phyloP scores from a whole-genome alignment of 78 protist species.

The Monocercomonoides exilis region DNA sequence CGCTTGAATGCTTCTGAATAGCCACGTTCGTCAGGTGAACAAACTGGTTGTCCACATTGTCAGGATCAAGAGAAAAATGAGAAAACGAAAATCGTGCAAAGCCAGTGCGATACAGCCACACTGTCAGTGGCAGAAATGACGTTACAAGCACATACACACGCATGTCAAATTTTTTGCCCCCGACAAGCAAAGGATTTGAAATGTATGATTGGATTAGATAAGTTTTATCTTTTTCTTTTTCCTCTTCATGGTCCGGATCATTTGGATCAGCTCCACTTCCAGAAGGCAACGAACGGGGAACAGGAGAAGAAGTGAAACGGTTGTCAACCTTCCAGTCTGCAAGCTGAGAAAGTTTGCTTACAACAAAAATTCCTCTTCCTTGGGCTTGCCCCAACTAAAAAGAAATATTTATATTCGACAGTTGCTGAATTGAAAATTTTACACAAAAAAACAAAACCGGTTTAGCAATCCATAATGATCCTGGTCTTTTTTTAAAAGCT shows the following conservation, averaged over 20 bases:
- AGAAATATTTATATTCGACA: too few species aligned
- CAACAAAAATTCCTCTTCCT: constrained; percentile 78
- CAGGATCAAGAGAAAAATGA: background rate
- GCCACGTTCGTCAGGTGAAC: constrained; percentile 81
- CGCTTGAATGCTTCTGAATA: constrained; percentile 52
- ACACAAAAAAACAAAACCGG: constrained; percentile 13
- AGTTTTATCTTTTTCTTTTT: constrained; percentile 8
- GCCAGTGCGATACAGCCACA: constrained; percentile 60
- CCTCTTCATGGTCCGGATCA: background rate
- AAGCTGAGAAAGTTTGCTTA: constrained; percentile 58
- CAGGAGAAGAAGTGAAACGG: background rate
- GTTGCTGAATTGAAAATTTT: too few species aligned
- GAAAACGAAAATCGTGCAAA: constrained; percentile 65
- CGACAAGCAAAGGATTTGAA: constrained; percentile 52
- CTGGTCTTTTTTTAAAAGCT: constrained; percentile 41
- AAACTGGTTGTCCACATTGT: background rate
- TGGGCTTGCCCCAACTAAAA: constrained; percentile 44
- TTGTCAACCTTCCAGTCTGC: constrained; percentile 55
- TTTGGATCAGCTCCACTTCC: background rate
- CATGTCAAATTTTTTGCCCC: constrained; percentile 61
- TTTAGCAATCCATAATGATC: constrained; percentile 56
- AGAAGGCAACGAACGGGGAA: too few species aligned
- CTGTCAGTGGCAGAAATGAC: constrained; percentile 46
- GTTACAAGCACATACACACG: constrained; percentile 54
- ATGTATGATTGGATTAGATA: constrained; percentile 51